phyloP scores from a whole-genome alignment of 441 rosid genomes.

The Populus trichocarpa region DNA sequence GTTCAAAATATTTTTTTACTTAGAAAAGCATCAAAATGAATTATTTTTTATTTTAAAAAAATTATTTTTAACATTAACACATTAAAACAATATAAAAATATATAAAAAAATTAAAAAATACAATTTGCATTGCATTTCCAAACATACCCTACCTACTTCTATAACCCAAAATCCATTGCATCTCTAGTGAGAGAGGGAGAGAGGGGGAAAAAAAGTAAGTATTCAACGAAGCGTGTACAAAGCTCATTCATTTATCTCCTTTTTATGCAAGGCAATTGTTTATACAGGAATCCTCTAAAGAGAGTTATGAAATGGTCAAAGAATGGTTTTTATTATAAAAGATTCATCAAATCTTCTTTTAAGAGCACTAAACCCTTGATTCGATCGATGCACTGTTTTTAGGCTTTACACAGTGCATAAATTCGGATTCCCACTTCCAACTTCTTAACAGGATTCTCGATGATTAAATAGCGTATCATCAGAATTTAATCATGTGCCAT shows the following conservation, averaged over 20 bases:
- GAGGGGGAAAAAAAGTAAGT: no score
- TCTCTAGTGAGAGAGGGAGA: no score
- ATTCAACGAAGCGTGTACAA: no score
- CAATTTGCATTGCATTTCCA: accelerated
- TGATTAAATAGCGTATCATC: background rate
- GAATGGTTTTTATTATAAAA: background rate
- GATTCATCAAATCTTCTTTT: background rate
- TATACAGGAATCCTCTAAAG: background rate
- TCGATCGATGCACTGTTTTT: conserved; percentile 5
- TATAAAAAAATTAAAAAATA: no score
- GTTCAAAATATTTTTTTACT: no score
- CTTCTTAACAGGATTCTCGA: background rate
- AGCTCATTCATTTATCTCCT: no score
- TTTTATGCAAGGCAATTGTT: background rate
- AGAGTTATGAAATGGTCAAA: background rate
- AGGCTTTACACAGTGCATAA: background rate
- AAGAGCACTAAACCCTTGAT: background rate
- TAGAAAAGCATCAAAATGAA: no score
- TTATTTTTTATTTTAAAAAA: no score
- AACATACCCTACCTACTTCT: accelerated
- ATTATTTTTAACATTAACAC: no score
- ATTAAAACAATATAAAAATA: no score
- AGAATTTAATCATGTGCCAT: background rate
- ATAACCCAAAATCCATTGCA: no score
- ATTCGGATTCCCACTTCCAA: background rate